phyloP scores from a whole-genome alignment of 2,329 filamentous ascomycete species.

The Colletotrichum lentis region DNA sequence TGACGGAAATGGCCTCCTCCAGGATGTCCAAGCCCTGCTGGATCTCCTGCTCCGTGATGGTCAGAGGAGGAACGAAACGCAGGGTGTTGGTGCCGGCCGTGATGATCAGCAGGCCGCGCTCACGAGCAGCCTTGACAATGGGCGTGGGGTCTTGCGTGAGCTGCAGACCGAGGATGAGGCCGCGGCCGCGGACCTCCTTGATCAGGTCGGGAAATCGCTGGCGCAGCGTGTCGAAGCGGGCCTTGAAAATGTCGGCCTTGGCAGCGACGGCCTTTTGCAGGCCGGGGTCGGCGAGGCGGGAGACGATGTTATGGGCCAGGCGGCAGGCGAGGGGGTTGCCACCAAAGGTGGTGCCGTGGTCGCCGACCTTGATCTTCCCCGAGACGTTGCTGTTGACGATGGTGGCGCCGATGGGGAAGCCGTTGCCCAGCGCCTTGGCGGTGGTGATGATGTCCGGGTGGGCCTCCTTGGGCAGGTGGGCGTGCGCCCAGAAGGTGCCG shows the following conservation, averaged over 20 bases:
- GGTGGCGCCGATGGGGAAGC: constrained; percentile 88
- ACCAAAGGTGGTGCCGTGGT: constrained; percentile 94
- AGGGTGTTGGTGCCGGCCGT: constrained; percentile 93
- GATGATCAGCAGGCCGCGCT: constrained; percentile 88
- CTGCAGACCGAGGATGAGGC: constrained; percentile 88
- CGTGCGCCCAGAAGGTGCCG: constrained; percentile 89
- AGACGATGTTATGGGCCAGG: constrained; percentile 85
- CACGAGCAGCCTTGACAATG: constrained; percentile 84
- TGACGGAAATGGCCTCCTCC: constrained; percentile 67
- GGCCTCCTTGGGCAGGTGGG: constrained; percentile 74
- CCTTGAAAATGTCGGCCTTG: constrained; percentile 65
- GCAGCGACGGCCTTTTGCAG: constrained; percentile 74
- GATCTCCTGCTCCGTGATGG: constrained; percentile 83
- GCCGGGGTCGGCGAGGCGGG: constrained; percentile 73
- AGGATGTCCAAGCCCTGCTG: constrained; percentile 78
- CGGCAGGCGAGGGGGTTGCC: constrained; percentile 88
- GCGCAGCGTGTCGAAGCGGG: constrained; percentile 58
- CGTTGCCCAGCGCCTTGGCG: constrained; percentile 95
- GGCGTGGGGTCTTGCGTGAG: constrained; percentile 74
- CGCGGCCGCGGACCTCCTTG: constrained; percentile 80
- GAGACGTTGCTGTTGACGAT: constrained; percentile 53
- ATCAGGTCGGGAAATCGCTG: constrained; percentile 71
- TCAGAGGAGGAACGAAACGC: constrained; percentile 87
- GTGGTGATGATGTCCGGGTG: constrained; percentile 95
- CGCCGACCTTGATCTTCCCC: constrained; percentile 66